These are phyloP conservation scores for Phytophthora sojae DNA, from an alignment of 352 stramenopile species.

Conservation along the genomic window DNA sequence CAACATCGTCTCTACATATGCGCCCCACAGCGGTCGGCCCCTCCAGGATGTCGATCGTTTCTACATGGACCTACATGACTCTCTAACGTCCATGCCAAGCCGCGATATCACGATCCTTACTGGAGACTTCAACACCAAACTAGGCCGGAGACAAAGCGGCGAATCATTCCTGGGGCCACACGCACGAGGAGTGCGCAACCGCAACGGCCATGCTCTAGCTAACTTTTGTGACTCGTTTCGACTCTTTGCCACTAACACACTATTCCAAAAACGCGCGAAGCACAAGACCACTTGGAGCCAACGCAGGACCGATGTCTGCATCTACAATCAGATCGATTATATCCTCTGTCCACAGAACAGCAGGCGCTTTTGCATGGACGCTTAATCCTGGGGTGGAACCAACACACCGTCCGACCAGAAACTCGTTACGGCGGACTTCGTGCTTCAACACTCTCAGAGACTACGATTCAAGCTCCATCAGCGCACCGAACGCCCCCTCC, in stretches of 20 bases:
- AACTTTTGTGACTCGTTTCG: background rate
- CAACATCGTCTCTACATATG: background rate
- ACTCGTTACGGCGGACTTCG: background rate
- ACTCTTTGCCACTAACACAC: background rate
- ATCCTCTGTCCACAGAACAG: background rate
- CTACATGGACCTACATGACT: background rate
- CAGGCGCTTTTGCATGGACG: background rate
- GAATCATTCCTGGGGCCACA: background rate
- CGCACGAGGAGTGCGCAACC: background rate
- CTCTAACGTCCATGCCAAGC: background rate
- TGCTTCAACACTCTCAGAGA: background rate
- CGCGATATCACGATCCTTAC: background rate
- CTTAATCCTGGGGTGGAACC: background rate
- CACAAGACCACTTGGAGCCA: background rate
- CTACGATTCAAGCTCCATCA: background rate
- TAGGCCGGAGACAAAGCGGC: background rate
- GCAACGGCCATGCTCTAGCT: background rate
- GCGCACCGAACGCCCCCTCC: background rate
- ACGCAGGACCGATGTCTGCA: background rate
- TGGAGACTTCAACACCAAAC: background rate
- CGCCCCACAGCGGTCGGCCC: background rate
- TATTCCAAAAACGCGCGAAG: background rate
- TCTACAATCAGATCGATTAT: slow-evolving; percentile 1
- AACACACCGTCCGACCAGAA: background rate
- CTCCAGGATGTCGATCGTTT: background rate